Conservation (phyloP, 805 yeast genomes). For the Kazachstania bromeliacearum region DNA sequence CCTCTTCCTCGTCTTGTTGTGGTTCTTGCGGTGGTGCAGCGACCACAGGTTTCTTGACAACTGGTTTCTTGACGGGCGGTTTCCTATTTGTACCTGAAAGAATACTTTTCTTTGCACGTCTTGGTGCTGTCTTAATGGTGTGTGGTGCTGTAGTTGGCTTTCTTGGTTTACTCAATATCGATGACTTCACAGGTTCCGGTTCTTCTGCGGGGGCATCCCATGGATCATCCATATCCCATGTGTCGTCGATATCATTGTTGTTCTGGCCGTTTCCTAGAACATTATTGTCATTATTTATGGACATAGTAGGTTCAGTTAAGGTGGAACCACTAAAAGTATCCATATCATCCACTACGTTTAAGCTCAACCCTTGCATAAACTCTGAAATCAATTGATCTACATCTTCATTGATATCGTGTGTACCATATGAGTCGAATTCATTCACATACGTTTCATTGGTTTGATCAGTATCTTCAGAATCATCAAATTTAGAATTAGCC, state of each 20-base stretch:
- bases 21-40: neutral
- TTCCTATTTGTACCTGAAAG: neutral
- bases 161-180: neutral
- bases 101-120: neutral
- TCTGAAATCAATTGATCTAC: constrained; percentile 1
- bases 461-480: neutral
- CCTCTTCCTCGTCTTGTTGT: constrained; percentile 3
- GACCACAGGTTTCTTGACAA: neutral
- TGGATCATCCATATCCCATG: neutral
- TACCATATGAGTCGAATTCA: constrained; percentile 1
- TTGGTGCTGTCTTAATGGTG: neutral
- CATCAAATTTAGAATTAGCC: constrained; percentile 21
- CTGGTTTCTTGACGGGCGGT: neutral
- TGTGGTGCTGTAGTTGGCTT: neutral
- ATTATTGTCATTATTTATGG: too few species aligned
- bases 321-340: neutral
- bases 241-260: constrained; percentile 1
- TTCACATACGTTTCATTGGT: neutral
- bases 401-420: neutral
- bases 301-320: too few species aligned
- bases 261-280: neutral
- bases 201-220: neutral
- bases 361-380: constrained; percentile 2
- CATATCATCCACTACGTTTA: constrained; percentile 1
- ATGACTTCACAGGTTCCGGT: neutral